These are phyloP conservation scores for Eucalyptus brandiana DNA, from an alignment of 345 rosid species.

Conservation along the genomic window DNA sequence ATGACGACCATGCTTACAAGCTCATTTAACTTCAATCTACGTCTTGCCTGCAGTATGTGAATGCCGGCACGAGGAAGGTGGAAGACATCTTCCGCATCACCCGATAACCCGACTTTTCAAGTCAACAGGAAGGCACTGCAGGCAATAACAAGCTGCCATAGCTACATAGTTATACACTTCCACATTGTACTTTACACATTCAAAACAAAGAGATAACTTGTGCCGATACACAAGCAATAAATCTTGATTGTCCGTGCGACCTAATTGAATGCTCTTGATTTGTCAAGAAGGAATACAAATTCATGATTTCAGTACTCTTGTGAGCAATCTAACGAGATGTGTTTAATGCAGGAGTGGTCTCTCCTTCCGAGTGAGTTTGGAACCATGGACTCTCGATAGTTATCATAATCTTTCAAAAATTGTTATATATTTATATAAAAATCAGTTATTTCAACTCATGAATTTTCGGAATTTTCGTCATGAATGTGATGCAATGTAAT, in stretches of 20 bases:
- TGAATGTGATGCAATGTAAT: no score
- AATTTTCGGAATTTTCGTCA: neutral
- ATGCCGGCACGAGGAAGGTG: conserved; percentile 10
- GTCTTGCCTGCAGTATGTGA: conserved; percentile 29
- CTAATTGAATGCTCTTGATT: neutral
- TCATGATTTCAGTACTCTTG: neutral
- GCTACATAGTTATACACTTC: neutral
- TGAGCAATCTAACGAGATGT: neutral
- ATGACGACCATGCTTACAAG: neutral
- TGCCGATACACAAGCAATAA: neutral
- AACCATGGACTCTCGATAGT: neutral
- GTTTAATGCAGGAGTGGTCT: neutral
- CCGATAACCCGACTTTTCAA: neutral
- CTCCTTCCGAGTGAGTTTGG: neutral
- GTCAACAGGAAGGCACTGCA: neutral
- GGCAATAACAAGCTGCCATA: neutral
- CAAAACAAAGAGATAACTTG: neutral
- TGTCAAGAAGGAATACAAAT: neutral
- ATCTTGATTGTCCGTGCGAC: neutral
- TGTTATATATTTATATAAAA: no score
- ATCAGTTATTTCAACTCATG: neutral
- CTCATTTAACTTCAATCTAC: neutral
- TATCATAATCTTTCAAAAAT: neutral
- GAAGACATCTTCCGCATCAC: conserved; percentile 41
- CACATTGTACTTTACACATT: neutral